Evolutionary conservation across 2,329 filamentous ascomycete species (phyloP).

Genomic region (Neurospora sp.): DNA sequence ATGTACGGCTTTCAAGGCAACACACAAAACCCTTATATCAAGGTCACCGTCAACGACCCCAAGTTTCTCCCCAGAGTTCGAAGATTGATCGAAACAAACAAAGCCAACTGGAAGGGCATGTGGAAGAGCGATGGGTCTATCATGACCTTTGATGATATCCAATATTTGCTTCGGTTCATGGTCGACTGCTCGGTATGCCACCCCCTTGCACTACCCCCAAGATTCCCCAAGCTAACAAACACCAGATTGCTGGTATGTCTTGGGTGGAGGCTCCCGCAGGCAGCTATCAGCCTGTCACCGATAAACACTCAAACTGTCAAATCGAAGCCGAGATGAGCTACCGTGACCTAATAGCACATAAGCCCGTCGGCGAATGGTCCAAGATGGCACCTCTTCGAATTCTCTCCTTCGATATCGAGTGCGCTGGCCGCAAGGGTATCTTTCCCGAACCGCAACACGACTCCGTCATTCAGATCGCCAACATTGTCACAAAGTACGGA

Average conservation of each 20-base stretch:
- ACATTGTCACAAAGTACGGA: conserved; percentile 88
- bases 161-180: conserved; percentile 95
- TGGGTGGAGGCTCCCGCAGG: conserved; percentile 73
- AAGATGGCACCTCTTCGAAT: conserved; percentile 94
- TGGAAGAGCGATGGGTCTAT: conserved; percentile 65
- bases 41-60: conserved; percentile 85
- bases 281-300: conserved; percentile 11
- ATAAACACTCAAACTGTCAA: conserved; percentile 82
- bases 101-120: conserved; percentile 81
- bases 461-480: conserved; percentile 96
- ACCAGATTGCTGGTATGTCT: conserved; percentile 80
- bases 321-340: conserved; percentile 87
- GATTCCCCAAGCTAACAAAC: conserved; percentile 3
- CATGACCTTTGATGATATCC: conserved; percentile 89
- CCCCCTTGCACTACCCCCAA: not conserved
- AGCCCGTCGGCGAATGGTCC: conserved; percentile 86
- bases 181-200: conserved; percentile 73
- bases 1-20: conserved; percentile 94
- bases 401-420: conserved; percentile 97
- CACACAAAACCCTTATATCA: conserved; percentile 80
- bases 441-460: conserved; percentile 90
- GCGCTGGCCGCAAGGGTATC: conserved; percentile 91
- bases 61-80: conserved; percentile 73
- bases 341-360: conserved; percentile 73
- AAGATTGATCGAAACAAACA: conserved; percentile 60